A percentile compares a stretch with the other conserved stretches of the same genome.
phyloP scores from a whole-genome alignment of 176 grass and related monocot genomes.

The barley (Hordeum vulgare) region DNA sequence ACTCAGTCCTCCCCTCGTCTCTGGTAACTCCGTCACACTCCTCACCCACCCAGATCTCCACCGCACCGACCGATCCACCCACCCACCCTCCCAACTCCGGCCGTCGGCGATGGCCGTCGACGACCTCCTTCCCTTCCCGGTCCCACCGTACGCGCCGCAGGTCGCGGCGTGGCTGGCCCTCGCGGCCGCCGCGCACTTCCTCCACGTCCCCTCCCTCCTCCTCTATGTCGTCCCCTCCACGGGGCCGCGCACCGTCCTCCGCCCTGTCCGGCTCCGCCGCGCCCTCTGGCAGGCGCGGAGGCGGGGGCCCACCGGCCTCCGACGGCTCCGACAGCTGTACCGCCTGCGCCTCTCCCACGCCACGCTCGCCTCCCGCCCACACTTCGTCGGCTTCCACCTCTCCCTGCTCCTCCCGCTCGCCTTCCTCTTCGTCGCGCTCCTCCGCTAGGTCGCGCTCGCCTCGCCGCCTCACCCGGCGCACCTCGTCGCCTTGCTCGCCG shows the following conservation, averaged over 20 bases:
- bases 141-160: conserved; percentile 31
- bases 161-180: neutral
- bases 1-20: neutral
- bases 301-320: neutral
- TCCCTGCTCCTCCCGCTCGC: conserved; percentile 34
- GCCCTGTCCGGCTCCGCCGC: conserved; percentile 21
- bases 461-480: conserved; percentile 35
- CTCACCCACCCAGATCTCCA: conserved; percentile 32
- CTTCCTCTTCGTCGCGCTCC: conserved; percentile 37
- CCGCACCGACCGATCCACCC: conserved; percentile 21
- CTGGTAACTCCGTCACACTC: neutral
- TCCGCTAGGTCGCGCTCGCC: conserved; percentile 43
- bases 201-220: conserved; percentile 60
- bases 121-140: neutral
- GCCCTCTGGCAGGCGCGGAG: conserved; percentile 32
- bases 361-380: conserved; percentile 49
- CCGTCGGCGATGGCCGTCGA: conserved; percentile 34
- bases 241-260: conserved; percentile 60
- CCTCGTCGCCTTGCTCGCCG: conserved; percentile 36
- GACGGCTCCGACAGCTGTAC: conserved; percentile 56
- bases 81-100: conserved; percentile 8
- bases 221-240: conserved; percentile 58
- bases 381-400: conserved; percentile 50
- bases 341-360: conserved; percentile 69
- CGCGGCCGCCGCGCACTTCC: conserved; percentile 21